phyloP scores from a whole-genome alignment of 768 basidiomycete genomes.

The Lactarius vividus region DNA sequence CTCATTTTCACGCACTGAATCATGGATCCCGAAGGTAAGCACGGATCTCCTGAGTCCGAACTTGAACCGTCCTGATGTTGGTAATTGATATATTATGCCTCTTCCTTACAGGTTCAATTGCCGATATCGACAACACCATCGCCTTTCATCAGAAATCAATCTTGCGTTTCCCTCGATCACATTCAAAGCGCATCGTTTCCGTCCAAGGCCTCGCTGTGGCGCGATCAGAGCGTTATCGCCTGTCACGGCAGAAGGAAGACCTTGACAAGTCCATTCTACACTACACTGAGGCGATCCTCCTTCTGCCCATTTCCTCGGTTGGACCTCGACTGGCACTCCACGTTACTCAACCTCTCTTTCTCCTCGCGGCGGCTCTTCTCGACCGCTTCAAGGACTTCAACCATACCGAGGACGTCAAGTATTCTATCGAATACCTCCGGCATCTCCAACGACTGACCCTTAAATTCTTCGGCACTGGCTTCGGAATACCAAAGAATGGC shows the following conservation, averaged over 20 bases:
- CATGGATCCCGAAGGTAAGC: not conserved
- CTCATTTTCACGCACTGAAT: not conserved
- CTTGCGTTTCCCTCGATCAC: not conserved
- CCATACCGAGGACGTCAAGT: too few species aligned
- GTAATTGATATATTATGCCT: not conserved
- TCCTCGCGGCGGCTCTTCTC: too few species aligned
- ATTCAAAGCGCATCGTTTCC: not conserved
- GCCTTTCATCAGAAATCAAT: not conserved
- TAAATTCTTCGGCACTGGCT: too few species aligned
- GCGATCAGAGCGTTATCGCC: not conserved
- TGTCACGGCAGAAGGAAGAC: not conserved
- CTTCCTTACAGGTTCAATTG: not conserved
- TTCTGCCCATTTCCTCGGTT: not conserved
- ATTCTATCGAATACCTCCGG: too few species aligned
- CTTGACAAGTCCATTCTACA: not conserved
- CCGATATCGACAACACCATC: not conserved
- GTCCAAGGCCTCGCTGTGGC: not conserved
- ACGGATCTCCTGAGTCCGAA: not conserved
- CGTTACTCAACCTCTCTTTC: not conserved
- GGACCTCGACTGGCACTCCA: not conserved
- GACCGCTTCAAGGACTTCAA: too few species aligned
- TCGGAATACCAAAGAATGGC: rapidly evolving
- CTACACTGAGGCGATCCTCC: not conserved
- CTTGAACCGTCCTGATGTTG: not conserved
- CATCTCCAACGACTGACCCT: too few species aligned